Conservation (phyloP, 371 early-diverging fungal genomes). For the Dinochytrium kinnereticum region DNA sequence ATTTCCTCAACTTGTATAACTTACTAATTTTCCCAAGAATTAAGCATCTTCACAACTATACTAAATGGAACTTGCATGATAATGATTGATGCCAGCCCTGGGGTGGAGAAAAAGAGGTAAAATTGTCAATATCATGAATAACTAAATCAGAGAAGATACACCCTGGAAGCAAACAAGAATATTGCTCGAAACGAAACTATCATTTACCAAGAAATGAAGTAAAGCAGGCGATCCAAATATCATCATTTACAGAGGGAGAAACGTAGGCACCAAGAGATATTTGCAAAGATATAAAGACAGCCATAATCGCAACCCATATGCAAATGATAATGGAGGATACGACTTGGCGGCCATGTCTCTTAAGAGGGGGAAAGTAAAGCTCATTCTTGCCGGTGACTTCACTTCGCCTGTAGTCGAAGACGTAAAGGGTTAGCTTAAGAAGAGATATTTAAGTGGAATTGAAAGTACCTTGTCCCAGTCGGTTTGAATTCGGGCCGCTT, state of each 20-base stretch:
- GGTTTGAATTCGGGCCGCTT: conserved; percentile 60
- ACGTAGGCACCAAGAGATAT: conserved; percentile 33
- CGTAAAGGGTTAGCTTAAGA: background rate
- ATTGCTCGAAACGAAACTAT: too few relatives aligned
- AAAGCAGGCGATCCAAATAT: conserved; percentile 24
- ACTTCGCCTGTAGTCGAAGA: conserved; percentile 41
- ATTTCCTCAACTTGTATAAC: background rate
- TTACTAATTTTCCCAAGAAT: conserved; percentile 59
- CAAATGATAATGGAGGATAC: conserved; percentile 15
- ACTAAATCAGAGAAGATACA: too few relatives aligned
- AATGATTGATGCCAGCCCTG: conserved; percentile 29
- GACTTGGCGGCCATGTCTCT: conserved; percentile 18
- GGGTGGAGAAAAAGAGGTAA: background rate
- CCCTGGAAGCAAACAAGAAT: too few relatives aligned
- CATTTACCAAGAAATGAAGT: conserved; percentile 36
- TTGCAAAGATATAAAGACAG: conserved; percentile 26
- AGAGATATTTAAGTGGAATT: conserved; percentile 26
- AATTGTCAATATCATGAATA: background rate
- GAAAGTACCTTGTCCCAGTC: conserved; percentile 32
- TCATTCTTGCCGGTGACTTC: conserved; percentile 59
- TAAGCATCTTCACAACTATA: conserved; percentile 41
- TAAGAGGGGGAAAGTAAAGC: conserved; percentile 48
- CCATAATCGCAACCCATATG: conserved; percentile 26
- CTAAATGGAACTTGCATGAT: conserved; percentile 33
- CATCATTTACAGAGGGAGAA: conserved; percentile 24